Evolutionary conservation across 148 eudicot species (phyloP).

Genomic region (Vaccinium darrowii): DNA sequence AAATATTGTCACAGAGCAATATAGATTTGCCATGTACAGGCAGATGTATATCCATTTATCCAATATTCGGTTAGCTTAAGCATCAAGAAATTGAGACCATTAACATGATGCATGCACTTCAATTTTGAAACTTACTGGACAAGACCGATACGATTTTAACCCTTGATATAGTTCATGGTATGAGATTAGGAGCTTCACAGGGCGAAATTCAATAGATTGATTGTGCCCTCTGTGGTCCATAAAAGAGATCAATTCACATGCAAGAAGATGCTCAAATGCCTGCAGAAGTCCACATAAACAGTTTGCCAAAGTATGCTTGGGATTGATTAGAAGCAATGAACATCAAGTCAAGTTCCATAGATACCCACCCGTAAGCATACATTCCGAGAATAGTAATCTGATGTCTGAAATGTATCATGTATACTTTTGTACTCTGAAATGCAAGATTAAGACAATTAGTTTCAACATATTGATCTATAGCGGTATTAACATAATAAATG

Average conservation of each 20-base stretch:
- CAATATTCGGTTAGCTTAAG: background rate
- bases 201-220: slow-evolving; percentile 77
- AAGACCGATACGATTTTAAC: slow-evolving; percentile 55
- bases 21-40: background rate
- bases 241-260: slow-evolving; percentile 58
- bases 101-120: background rate
- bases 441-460: slow-evolving; percentile 1
- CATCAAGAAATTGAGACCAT: background rate
- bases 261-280: slow-evolving; percentile 92
- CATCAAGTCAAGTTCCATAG: background rate
- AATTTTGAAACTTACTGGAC: slow-evolving; percentile 58
- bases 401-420: slow-evolving; percentile 70
- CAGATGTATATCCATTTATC: background rate
- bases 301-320: slow-evolving; percentile 1
- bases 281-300: slow-evolving; percentile 28
- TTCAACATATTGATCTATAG: background rate
- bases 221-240: slow-evolving; percentile 66
- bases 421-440: slow-evolving; percentile 78
- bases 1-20: background rate
- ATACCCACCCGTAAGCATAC: slow-evolving; percentile 78
- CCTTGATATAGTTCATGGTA: slow-evolving; percentile 68
- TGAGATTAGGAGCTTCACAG: slow-evolving; percentile 75
- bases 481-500: background rate
- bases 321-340: background rate
- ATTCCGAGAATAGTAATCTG: slow-evolving; percentile 69